phyloP scores from a whole-genome alignment of 768 basidiomycete genomes.

The Xerocomellus chrysenteron region DNA sequence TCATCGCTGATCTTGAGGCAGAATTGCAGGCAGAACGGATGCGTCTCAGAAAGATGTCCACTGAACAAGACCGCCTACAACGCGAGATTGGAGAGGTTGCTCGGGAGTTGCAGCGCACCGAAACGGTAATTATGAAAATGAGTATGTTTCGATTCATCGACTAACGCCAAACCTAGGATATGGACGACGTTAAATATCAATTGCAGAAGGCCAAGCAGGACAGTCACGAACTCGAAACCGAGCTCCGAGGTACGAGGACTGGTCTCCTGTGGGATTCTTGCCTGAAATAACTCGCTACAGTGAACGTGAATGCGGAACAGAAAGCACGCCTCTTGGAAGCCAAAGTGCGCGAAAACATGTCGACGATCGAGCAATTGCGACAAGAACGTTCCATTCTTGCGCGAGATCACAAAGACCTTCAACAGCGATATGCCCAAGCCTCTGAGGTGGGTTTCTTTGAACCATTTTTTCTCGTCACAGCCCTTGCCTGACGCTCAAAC shows the following conservation, averaged over 20 bases:
- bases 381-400: conserved; percentile 72
- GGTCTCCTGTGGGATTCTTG: background rate
- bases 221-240: conserved; percentile 69
- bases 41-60: conserved; percentile 58
- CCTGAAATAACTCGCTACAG: conserved; percentile 35
- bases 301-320: conserved; percentile 67
- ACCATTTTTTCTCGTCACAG: background rate
- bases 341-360: conserved; percentile 66
- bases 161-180: conserved; percentile 52
- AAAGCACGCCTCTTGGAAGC: conserved; percentile 67
- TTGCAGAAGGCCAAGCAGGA: conserved; percentile 69
- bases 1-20: conserved; percentile 67
- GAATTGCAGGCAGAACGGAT: conserved; percentile 71
- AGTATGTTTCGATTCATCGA: background rate
- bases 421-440: conserved; percentile 61
- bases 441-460: conserved; percentile 53
- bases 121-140: conserved; percentile 48
- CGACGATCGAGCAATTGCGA: conserved; percentile 71
- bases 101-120: conserved; percentile 65
- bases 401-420: conserved; percentile 70
- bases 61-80: conserved; percentile 61
- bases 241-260: conserved; percentile 60
- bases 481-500: background rate
- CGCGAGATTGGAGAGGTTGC: conserved; percentile 66
- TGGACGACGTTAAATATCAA: conserved; percentile 72